phyloP scores from a whole-genome alignment of 352 stramenopile species.

The Globisporangium polare region DNA sequence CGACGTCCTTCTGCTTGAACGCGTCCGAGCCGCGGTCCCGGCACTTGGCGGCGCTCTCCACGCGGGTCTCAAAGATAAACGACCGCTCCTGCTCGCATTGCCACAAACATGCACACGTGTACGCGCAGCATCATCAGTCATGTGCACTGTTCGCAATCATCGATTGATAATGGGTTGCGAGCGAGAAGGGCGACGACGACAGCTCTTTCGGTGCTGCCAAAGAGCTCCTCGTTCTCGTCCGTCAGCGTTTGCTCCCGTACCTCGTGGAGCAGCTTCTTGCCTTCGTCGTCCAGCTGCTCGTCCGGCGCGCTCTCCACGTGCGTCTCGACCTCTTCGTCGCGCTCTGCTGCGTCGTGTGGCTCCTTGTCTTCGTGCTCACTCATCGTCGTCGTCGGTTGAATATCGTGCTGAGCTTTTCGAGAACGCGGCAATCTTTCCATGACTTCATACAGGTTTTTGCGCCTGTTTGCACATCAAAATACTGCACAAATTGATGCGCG shows the following conservation, averaged over 20 bases:
- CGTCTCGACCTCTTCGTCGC: not conserved
- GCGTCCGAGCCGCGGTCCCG: constrained; percentile 55
- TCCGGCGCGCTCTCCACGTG: not conserved
- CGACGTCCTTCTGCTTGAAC: constrained; percentile 52
- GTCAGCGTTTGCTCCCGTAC: constrained; percentile 1
- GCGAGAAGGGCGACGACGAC: not conserved
- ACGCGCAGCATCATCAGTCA: not conserved
- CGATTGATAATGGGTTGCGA: not conserved
- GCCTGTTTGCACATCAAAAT: not conserved
- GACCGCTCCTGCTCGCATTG: constrained; percentile 57
- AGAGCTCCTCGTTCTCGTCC: not conserved
- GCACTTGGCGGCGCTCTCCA: constrained; percentile 60
- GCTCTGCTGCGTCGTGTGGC: not conserved
- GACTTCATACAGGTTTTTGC: not conserved
- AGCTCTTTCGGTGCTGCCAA: not conserved
- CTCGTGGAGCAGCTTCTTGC: constrained; percentile 14
- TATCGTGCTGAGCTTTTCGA: not conserved
- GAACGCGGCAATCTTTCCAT: not conserved
- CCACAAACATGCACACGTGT: not conserved
- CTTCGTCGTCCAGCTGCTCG: constrained; percentile 14
- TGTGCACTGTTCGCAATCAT: not conserved
- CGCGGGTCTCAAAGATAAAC: constrained; percentile 80
- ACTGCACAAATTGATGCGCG: not conserved
- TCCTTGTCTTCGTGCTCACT: not conserved
- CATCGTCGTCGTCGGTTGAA: not conserved